Evolutionary conservation across 352 stramenopile genomes (phyloP).

Genomic region (Saprolegnia parasitica): DNA sequence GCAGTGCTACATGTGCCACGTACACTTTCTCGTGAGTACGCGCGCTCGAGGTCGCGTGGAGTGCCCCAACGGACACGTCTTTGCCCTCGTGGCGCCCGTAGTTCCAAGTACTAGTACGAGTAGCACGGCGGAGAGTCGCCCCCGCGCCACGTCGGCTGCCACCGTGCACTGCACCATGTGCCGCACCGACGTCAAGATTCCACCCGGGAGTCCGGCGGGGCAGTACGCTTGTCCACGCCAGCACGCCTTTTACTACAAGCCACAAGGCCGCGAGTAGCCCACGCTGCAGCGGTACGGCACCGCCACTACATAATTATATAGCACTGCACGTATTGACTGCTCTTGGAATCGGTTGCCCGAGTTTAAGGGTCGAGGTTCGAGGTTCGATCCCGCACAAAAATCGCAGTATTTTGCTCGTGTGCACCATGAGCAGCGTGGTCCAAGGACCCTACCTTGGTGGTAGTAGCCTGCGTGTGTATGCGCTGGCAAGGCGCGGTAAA

Average conservation of each 20-base stretch:
- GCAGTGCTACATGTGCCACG: slow-evolving; percentile 59
- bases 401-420: too few species aligned
- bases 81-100: slow-evolving; percentile 61
- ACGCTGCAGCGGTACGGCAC: too few species aligned
- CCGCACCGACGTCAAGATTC: slow-evolving; percentile 83
- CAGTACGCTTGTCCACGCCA: slow-evolving; percentile 86
- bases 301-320: too few species aligned
- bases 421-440: too few species aligned
- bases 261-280: slow-evolving; percentile 32
- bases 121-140: neutral
- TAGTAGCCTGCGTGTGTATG: too few species aligned
- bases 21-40: slow-evolving; percentile 67
- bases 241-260: slow-evolving; percentile 81
- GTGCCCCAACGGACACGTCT: slow-evolving; percentile 66
- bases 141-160: slow-evolving; percentile 31
- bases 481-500: too few species aligned
- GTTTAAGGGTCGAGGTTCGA: too few species aligned
- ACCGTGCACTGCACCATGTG: slow-evolving; percentile 68
- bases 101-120: too few species aligned
- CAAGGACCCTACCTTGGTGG: too few species aligned
- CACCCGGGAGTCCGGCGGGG: slow-evolving; percentile 67
- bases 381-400: too few species aligned
- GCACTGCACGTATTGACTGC: too few species aligned
- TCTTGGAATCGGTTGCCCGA: too few species aligned
- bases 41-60: slow-evolving; percentile 63